These are phyloP conservation scores for Salinomyces thailandicus DNA, from an alignment of 2,329 filamentous ascomycete species.

Conservation along the genomic window DNA sequence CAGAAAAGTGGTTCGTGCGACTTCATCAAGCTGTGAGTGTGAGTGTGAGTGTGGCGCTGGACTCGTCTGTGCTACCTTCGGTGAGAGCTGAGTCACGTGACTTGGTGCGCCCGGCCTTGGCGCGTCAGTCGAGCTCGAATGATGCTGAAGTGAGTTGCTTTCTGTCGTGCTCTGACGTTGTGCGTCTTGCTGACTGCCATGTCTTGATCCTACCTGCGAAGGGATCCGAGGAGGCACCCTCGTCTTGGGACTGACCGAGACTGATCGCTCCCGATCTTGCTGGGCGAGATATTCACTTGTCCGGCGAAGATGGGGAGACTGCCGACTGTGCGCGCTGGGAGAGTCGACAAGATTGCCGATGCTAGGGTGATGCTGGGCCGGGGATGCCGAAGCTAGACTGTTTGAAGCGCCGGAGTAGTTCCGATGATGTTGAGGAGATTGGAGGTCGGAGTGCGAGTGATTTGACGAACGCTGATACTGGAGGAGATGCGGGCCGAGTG, in stretches of 20 bases:
- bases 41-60: conserved; percentile 4
- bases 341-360: conserved; percentile 34
- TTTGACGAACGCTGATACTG: conserved; percentile 20
- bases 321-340: conserved; percentile 17
- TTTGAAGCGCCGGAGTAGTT: conserved; percentile 24
- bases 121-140: conserved; percentile 7
- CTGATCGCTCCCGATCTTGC: conserved; percentile 56
- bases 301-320: conserved; percentile 16
- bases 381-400: conserved; percentile 18
- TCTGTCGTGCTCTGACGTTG: conserved; percentile 10
- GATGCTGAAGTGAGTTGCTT: conserved; percentile 17
- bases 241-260: conserved; percentile 73
- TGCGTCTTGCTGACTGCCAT: conserved; percentile 24
- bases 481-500: conserved; percentile 35
- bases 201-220: conserved; percentile 19
- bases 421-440: conserved; percentile 25
- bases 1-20: not conserved
- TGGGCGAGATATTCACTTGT: conserved; percentile 36
- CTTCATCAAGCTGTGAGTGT: not conserved
- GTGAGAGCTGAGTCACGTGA: conserved; percentile 13
- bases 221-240: conserved; percentile 21
- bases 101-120: conserved; percentile 12
- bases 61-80: conserved; percentile 3
- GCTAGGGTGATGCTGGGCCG: conserved; percentile 19
- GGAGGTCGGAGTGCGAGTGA: conserved; percentile 15